Evolutionary conservation across 1,284 basidiomycete genomes (phyloP), one percentile per base, ranked within the genome.

Genomic region (Cutaneotrichosporon sp.): DNA sequence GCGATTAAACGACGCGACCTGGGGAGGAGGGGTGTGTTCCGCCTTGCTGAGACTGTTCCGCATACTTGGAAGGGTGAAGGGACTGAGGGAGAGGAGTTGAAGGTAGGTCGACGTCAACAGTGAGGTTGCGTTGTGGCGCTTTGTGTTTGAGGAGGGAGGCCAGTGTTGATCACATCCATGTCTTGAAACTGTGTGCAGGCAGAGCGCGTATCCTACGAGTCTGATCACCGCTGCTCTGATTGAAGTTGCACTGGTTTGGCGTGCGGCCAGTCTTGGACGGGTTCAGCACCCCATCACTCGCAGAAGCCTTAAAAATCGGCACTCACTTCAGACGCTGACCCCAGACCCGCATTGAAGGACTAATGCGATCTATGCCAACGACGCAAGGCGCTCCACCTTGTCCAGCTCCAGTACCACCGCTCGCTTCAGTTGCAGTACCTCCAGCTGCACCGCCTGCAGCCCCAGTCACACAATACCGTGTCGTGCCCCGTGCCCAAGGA

Each of bases 1-100:
- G 57, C 56, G 26, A 52, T 53, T 38, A 63, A 63, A 46, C 57
- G 66, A n/a, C 56, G 66, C 54, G 61, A 68, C 35, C 51, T 67
- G 24, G 51, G 55, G 11, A 22, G 42, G 24, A 50, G 67, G 24
- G 75, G 75, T 1, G 64, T 76, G 3, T 76, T 76, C 55, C 57
- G 72, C 12, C 60, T 76, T 22, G 75, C 72, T 5, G 73, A 76
- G 56, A 76, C 74, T 1, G 75, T 76, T 1, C 68, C 68, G 12
- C 63, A 64, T n/a, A 67, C 64, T 8, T 76, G 75, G 75, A 51
- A 64, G 33, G 74, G 72, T 3, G 44, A 63, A 26, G 72, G 70
- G 0, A 48, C 60, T 14, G 71, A 75, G 51, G 71, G 64, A 1
- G 68, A 71, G 37, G 61, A 61, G 14, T 58, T 76, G 35, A 68